Evolutionary conservation across 192 early-diverging fungal genomes (phyloP).

Genomic region (Geosiphon pyriformis): DNA sequence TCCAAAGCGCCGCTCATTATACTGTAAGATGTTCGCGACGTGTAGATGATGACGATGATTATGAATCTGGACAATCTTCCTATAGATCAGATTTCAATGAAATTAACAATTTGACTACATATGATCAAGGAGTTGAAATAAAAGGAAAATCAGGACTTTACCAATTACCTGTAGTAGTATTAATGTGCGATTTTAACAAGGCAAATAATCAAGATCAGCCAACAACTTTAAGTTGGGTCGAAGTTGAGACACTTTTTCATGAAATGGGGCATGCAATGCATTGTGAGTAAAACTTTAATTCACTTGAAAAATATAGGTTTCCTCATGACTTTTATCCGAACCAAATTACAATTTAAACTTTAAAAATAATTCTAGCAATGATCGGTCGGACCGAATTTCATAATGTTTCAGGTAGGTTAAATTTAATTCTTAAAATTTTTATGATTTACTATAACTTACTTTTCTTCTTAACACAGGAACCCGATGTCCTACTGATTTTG

Average conservation of each 20-base stretch:
- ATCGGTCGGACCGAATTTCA: conserved; percentile 92
- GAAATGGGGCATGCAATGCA: conserved; percentile 99
- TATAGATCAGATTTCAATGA: conserved; percentile 31
- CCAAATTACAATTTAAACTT: not conserved
- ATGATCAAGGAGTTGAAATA: conserved; percentile 32
- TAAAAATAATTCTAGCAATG: conserved; percentile 53
- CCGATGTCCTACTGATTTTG: conserved; percentile 91
- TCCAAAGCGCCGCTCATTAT: conserved; percentile 90
- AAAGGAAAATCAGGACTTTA: conserved; percentile 40
- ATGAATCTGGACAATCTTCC: conserved; percentile 37
- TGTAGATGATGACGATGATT: conserved; percentile 71
- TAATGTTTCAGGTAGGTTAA: conserved; percentile 63
- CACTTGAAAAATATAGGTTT: not conserved
- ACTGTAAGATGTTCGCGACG: conserved; percentile 87
- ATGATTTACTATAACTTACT: not conserved
- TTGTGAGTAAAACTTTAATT: conserved; percentile 46
- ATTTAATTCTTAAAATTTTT: not conserved
- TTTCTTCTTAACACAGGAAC: conserved; percentile 55
- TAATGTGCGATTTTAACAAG: conserved; percentile 67
- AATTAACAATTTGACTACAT: conserved; percentile 31
- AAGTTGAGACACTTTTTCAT: conserved; percentile 96
- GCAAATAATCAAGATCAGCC: conserved; percentile 43
- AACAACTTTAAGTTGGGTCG: conserved; percentile 63
- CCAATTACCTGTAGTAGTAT: conserved; percentile 67
- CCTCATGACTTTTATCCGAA: conserved; percentile 13